Evolutionary conservation across 371 early-diverging fungal genomes (phyloP).

Genomic region (Mortierella sp.): DNA sequence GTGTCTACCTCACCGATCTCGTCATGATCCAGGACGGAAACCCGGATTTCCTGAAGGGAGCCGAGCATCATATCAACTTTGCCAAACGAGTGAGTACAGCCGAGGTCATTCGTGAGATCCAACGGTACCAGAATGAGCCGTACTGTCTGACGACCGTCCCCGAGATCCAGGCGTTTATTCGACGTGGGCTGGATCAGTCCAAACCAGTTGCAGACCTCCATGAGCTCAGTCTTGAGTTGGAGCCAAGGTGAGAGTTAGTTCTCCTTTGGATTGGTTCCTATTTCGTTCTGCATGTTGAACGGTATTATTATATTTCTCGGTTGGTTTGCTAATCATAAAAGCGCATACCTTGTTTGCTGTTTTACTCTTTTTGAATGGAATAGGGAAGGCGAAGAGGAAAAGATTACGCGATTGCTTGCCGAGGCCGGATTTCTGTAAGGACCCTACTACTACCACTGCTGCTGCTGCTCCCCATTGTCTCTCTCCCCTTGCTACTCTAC

Average conservation of each 20-base stretch:
- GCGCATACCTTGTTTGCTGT: not conserved
- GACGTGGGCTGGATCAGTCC: constrained; percentile 65
- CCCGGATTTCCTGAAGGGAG: constrained; percentile 76
- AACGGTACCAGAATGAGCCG: constrained; percentile 90
- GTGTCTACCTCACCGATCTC: constrained; percentile 90
- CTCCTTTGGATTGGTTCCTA: not conserved
- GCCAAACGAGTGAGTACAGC: constrained; percentile 90
- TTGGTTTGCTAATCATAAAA: not conserved
- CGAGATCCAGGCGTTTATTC: constrained; percentile 86
- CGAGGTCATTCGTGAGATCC: constrained; percentile 91
- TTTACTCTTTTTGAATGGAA: not conserved
- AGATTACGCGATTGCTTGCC: constrained; percentile 12
- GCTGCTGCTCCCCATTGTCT: not conserved
- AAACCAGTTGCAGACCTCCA: constrained; percentile 78
- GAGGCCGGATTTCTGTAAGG: constrained; percentile 13
- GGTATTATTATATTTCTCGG: not conserved
- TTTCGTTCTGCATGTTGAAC: not conserved
- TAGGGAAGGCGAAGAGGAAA: constrained; percentile 12
- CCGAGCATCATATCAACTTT: constrained; percentile 83
- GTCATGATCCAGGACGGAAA: constrained; percentile 97
- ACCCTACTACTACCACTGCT: not conserved
- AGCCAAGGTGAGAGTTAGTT: constrained; percentile 68
- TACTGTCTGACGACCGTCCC: constrained; percentile 83
- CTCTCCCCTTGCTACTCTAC: not conserved
- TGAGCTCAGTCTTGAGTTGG: constrained; percentile 74